These are phyloP conservation scores for Sphaerosporella brunnea DNA, from an alignment of 495 filamentous ascomycete genomes.

Conservation along the genomic window DNA sequence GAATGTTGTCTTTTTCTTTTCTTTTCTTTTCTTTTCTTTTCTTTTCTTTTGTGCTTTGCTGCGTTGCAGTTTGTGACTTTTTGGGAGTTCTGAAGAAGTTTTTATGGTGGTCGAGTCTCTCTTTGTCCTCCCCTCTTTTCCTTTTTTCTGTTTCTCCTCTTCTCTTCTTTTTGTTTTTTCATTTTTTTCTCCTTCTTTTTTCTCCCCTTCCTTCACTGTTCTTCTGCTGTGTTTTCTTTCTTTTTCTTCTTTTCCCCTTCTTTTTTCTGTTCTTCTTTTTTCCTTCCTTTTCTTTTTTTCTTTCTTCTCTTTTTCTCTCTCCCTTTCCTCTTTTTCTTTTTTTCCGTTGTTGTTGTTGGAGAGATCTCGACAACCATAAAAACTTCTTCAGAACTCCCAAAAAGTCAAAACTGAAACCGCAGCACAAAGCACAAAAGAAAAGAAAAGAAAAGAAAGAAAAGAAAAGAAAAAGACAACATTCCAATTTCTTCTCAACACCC, in stretches of 20 bases:
- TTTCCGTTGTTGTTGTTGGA: no score
- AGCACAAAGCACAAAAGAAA: constrained; percentile 4
- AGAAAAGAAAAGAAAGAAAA: constrained; percentile 1
- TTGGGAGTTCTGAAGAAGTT: no score
- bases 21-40: constrained; percentile 3
- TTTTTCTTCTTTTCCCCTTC: background rate
- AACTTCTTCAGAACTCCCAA: no score
- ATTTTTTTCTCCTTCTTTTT: background rate
- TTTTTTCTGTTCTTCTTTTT: constrained; percentile 7
- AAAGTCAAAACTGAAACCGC: no score
- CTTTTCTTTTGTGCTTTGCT: constrained; percentile 1
- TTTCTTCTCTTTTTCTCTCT: background rate
- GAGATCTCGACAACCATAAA: no score
- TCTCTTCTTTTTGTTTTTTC: no score
- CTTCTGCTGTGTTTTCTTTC: constrained; percentile 1
- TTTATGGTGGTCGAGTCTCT: no score
- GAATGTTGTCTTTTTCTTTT: background rate
- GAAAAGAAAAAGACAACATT: background rate
- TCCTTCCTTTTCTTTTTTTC: constrained; percentile 4
- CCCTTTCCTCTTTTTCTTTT: no score
- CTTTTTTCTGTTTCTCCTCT: no score
- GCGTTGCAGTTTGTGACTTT: no score
- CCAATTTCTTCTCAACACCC: background rate
- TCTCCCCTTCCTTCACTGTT: background rate
- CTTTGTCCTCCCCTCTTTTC: no score